Evolutionary conservation across 2,329 filamentous ascomycete species (phyloP).

Genomic region (Gaeumannomyces sp.): DNA sequence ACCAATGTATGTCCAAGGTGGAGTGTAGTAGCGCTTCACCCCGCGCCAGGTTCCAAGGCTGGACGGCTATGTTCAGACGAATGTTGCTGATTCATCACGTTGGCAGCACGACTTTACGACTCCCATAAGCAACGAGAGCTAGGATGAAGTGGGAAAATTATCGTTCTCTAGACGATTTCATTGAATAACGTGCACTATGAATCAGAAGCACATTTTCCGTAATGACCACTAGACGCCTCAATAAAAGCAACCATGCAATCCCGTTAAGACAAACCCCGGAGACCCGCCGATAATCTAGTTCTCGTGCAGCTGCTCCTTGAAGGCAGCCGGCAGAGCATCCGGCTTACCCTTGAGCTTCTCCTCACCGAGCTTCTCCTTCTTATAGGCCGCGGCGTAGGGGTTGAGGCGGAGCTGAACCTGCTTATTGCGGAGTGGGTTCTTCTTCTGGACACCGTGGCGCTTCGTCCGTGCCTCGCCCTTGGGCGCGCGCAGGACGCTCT

Average conservation of each 20-base stretch:
- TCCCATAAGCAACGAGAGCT: not conserved
- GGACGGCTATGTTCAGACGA: too few species aligned
- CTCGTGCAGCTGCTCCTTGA: constrained; percentile 22
- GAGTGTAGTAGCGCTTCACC: too few species aligned
- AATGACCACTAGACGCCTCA: constrained; percentile 10
- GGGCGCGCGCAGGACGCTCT: constrained; percentile 87
- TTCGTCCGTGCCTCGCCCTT: constrained; percentile 88
- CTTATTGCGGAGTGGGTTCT: constrained; percentile 99
- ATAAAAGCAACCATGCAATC: constrained; percentile 10
- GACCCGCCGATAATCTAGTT: constrained; percentile 5
- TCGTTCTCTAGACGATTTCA: constrained; percentile 3
- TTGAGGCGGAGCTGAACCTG: constrained; percentile 98
- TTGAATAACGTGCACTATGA: constrained; percentile 1
- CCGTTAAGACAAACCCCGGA: constrained; percentile 2
- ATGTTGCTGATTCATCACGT: not conserved
- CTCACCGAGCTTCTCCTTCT: constrained; percentile 77
- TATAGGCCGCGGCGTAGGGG: constrained; percentile 90
- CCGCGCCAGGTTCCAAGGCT: too few species aligned
- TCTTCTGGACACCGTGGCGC: constrained; percentile 92
- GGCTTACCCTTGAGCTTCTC: constrained; percentile 40
- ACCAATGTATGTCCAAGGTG: too few species aligned
- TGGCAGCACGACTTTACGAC: not conserved
- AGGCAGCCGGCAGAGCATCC: constrained; percentile 17
- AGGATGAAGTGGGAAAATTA: not conserved
- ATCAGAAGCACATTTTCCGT: constrained; percentile 3